A percentile compares a stretch with the other conserved stretches of the same genome.
These are phyloP conservation scores for Geotrichum aggregatum DNA, from an alignment of 1,139 yeast species.

Conservation along the genomic window DNA sequence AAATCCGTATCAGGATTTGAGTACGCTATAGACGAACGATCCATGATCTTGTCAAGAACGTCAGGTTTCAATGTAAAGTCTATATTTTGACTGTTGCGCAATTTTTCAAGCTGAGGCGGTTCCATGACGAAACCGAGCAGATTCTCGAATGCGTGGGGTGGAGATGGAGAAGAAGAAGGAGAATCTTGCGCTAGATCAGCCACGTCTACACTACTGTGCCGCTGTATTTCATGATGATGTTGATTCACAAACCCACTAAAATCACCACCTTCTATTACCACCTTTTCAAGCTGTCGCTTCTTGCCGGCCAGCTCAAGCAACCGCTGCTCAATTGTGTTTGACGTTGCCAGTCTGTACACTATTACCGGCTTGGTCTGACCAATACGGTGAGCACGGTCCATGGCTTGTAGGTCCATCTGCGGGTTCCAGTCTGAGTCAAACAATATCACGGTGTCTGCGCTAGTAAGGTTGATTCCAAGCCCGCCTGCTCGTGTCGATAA, in stretches of 20 bases:
- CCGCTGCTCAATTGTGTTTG: conserved; percentile 78
- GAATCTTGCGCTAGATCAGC: too few species aligned
- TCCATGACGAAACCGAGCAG: conserved; percentile 7
- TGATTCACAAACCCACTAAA: conserved; percentile 59
- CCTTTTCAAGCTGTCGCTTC: conserved; percentile 72
- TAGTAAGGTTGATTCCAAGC: conserved; percentile 76
- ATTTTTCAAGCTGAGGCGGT: background rate
- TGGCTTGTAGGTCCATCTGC: conserved; percentile 92
- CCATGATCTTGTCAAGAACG: conserved; percentile 2
- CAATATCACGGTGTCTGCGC: conserved; percentile 84
- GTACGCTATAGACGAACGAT: conserved; percentile 7
- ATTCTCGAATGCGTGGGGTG: background rate
- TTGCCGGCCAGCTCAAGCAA: conserved; percentile 71
- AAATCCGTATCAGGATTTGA: background rate
- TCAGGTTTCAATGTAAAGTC: conserved; percentile 1
- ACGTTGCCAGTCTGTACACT: conserved; percentile 69
- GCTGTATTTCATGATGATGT: too few species aligned
- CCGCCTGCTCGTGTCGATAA: conserved; percentile 94
- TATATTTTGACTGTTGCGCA: background rate
- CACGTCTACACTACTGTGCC: background rate
- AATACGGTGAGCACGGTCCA: conserved; percentile 90
- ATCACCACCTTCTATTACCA: conserved; percentile 81
- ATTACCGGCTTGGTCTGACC: conserved; percentile 85
- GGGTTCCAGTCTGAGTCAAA: conserved; percentile 98
- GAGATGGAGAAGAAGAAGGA: background rate